Evolutionary conservation across 1,139 yeast genomes (phyloP).

Genomic region (Hyphopichia burtonii): DNA sequence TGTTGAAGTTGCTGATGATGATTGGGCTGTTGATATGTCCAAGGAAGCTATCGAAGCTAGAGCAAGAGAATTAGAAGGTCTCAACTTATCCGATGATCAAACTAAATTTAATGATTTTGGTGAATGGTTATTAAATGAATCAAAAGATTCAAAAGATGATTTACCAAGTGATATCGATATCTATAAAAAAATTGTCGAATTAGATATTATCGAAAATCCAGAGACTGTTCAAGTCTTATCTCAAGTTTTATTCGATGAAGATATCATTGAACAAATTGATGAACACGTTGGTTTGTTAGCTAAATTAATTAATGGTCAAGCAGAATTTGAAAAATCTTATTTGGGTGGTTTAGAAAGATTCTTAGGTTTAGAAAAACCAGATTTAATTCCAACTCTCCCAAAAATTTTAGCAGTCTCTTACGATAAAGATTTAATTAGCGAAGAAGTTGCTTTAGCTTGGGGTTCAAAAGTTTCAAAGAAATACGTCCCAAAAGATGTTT

Average conservation of each 20-base stretch:
- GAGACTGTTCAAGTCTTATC: conserved; percentile 90
- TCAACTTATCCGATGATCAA: conserved; percentile 42
- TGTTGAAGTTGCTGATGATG: conserved; percentile 77
- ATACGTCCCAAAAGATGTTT: conserved; percentile 87
- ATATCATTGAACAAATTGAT: conserved; percentile 69
- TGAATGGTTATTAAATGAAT: conserved; percentile 71
- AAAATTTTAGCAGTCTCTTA: conserved; percentile 79
- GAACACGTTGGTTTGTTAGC: conserved; percentile 79
- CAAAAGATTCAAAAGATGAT: conserved; percentile 53
- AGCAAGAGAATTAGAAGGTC: conserved; percentile 79
- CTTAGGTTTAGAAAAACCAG: conserved; percentile 79
- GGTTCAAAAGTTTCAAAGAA: conserved; percentile 92
- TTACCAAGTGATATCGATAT: conserved; percentile 86
- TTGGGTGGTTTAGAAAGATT: conserved; percentile 96
- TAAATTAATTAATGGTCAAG: conserved; percentile 65
- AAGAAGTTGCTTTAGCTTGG: conserved; percentile 79
- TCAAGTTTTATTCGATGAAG: conserved; percentile 81
- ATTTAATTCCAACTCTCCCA: conserved; percentile 72
- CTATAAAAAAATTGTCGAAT: conserved; percentile 82
- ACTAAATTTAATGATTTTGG: conserved; percentile 75
- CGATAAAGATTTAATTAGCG: conserved; percentile 79
- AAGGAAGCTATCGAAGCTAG: conserved; percentile 95
- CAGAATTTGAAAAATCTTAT: conserved; percentile 78
- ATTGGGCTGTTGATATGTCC: conserved; percentile 98
- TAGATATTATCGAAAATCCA: conserved; percentile 69